Evolutionary conservation across 768 basidiomycete species (phyloP).

Genomic region (Agaricus sinodeliciosus): DNA sequence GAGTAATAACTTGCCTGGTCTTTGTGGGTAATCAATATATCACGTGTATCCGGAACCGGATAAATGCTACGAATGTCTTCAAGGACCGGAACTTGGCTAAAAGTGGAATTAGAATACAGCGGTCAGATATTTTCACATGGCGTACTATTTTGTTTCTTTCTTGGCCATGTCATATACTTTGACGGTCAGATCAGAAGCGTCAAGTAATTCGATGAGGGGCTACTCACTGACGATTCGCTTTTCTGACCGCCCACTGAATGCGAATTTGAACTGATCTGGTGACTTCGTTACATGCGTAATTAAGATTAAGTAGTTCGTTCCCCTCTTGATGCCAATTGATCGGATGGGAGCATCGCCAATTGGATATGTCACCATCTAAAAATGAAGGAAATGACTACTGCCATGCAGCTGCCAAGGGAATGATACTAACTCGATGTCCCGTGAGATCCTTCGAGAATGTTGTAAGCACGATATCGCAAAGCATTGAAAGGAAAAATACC

Average conservation of each 20-base stretch:
- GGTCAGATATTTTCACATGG: no score
- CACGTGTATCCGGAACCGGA: conserved; percentile 1
- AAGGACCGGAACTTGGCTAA: conserved; percentile 5
- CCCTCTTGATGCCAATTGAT: background rate
- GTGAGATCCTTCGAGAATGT: background rate
- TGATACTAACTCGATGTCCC: background rate
- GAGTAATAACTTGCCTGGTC: background rate
- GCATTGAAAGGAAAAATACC: background rate
- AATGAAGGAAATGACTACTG: background rate
- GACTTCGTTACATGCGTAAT: background rate
- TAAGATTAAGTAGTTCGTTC: conserved; percentile 1
- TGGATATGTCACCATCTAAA: conserved; percentile 3
- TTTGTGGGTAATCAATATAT: conserved; percentile 6
- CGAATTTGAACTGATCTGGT: background rate
- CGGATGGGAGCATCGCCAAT: conserved; percentile 4
- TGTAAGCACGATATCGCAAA: background rate
- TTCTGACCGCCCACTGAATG: conserved; percentile 3
- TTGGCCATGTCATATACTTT: conserved; percentile 7
- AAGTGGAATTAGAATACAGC: background rate
- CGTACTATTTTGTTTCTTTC: no score
- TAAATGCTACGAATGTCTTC: background rate
- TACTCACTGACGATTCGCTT: conserved; percentile 8
- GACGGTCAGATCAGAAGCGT: background rate
- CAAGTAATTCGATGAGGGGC: background rate
- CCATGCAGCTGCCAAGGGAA: background rate